These are phyloP conservation scores for Oehlia diaphana DNA, from an alignment of 192 early-diverging fungal species.

Conservation along the genomic window DNA sequence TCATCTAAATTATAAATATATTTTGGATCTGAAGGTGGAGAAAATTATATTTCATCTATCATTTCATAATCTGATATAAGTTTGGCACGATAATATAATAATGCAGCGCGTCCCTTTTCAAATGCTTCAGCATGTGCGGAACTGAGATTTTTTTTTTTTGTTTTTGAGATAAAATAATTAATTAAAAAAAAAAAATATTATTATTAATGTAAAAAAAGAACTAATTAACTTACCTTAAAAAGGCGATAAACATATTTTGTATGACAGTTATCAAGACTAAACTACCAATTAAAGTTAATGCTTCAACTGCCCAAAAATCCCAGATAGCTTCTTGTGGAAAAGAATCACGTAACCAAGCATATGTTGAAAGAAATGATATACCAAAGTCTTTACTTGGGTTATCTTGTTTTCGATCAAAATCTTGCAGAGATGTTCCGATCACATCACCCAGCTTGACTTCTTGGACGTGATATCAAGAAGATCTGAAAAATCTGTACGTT, in stretches of 20 bases:
- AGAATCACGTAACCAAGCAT: neutral
- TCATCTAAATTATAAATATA: neutral
- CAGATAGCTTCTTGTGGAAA: neutral
- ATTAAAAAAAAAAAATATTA: neutral
- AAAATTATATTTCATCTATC: neutral
- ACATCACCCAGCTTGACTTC: neutral
- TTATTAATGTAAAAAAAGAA: neutral
- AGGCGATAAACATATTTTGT: neutral
- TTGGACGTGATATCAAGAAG: neutral
- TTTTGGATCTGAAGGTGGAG: neutral
- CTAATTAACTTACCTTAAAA: neutral
- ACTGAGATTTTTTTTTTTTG: neutral
- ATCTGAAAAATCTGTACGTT: neutral
- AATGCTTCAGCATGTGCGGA: neutral
- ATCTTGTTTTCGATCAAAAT: neutral
- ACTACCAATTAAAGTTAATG: neutral
- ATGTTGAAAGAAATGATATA: neutral
- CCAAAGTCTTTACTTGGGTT: neutral
- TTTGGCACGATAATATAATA: neutral
- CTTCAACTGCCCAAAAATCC: neutral
- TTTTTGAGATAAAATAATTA: neutral
- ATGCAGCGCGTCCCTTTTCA: neutral
- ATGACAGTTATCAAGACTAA: neutral
- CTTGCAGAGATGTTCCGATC: neutral
- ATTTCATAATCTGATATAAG: neutral